Conservation (phyloP, 2,329 filamentous ascomycete genomes). For the Boeremia lycopersici region DNA sequence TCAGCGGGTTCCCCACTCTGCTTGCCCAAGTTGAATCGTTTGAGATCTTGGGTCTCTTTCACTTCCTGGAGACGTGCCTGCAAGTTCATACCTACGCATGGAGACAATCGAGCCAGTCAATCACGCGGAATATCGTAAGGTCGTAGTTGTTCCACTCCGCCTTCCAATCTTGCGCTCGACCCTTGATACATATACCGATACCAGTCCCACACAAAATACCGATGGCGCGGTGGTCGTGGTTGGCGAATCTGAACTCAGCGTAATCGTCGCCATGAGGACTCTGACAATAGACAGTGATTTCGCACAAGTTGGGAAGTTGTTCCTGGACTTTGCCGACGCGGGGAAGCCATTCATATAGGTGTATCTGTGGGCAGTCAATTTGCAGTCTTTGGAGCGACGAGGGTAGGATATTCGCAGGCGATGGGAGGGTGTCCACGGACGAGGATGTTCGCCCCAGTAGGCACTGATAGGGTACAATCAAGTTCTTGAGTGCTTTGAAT, state of each 20-base stretch:
- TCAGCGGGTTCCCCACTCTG: no score
- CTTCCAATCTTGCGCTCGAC: background rate
- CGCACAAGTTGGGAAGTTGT: background rate
- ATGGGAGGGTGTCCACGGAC: background rate
- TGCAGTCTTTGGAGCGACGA: background rate
- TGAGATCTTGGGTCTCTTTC: no score
- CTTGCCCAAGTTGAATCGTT: no score
- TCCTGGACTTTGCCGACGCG: background rate
- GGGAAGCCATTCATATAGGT: constrained; percentile 1
- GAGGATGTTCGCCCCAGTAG: background rate
- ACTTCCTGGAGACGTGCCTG: background rate
- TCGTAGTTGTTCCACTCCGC: background rate
- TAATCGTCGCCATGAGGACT: background rate
- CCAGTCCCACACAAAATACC: background rate
- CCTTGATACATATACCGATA: background rate
- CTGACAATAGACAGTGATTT: background rate
- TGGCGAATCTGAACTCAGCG: background rate
- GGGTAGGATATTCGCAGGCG: background rate
- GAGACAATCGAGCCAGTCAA: background rate
- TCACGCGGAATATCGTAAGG: background rate
- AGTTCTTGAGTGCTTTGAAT: background rate
- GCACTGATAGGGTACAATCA: background rate
- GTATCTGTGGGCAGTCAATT: background rate
- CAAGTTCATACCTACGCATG: background rate
- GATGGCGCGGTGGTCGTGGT: background rate